These are phyloP conservation scores for Atalantia buxifolia DNA, from an alignment of 345 rosid species.

Conservation along the genomic window DNA sequence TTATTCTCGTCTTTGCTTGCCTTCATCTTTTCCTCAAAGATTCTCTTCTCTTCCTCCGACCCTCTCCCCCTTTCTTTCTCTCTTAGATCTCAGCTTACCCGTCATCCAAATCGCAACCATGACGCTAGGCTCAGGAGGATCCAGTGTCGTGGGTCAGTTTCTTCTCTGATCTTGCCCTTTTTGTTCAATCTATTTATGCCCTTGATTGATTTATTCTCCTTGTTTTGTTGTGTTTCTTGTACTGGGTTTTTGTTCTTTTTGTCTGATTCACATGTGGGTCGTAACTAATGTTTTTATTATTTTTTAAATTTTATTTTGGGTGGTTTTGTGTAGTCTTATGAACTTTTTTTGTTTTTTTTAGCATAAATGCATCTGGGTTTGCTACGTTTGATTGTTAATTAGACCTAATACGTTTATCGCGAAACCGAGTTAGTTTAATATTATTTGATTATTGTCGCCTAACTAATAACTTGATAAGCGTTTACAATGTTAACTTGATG, in stretches of 20 bases:
- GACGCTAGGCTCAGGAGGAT: conserved; percentile 92
- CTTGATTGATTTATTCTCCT: neutral
- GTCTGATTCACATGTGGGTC: conserved; percentile 1
- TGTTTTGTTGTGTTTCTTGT: neutral
- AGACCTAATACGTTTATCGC: neutral
- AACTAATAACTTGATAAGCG: neutral
- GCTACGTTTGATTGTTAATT: neutral
- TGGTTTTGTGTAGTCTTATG: neutral
- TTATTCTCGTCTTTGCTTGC: conserved; percentile 14
- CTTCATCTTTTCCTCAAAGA: conserved; percentile 24
- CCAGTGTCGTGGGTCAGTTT: conserved; percentile 73
- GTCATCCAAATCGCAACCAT: conserved; percentile 27
- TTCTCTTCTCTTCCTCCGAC: conserved; percentile 5
- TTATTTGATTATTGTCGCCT: neutral
- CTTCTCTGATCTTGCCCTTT: conserved; percentile 23
- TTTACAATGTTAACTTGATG: neutral
- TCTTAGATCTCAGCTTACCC: conserved; percentile 40
- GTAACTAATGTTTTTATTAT: neutral
- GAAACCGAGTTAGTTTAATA: neutral
- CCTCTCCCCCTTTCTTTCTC: neutral
- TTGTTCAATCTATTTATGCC: conserved; percentile 8
- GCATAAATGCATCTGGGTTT: neutral
- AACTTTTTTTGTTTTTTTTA: neutral
- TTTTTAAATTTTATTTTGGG: neutral
- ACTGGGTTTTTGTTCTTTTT: neutral